Evolutionary conservation across 495 filamentous ascomycete species (phyloP).

Genomic region (Lasiosphaeris hirsuta): DNA sequence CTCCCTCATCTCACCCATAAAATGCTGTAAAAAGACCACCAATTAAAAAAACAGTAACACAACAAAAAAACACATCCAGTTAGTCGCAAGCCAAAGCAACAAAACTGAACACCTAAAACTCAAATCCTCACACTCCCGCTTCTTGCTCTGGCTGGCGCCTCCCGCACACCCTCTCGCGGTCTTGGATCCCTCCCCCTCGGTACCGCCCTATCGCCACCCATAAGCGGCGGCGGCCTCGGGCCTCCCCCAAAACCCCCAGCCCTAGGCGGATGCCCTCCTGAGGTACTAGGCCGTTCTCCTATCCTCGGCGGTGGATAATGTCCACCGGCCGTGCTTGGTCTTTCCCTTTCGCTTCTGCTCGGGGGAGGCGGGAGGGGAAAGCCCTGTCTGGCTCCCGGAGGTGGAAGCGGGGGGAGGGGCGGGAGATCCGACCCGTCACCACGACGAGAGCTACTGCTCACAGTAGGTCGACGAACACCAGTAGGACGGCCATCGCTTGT

Average conservation of each 20-base stretch:
- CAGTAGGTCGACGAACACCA: not conserved
- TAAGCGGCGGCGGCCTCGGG: too few species aligned
- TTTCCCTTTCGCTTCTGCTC: too few species aligned
- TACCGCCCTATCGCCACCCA: too few species aligned
- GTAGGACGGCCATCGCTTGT: constrained; percentile 3
- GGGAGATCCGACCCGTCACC: not conserved
- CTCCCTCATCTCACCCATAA: not conserved
- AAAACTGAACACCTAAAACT: not conserved
- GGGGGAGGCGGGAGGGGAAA: not conserved
- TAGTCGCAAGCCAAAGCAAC: not conserved
- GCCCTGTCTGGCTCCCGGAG: not conserved
- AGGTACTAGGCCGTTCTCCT: too few species aligned
- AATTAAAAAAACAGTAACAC: not conserved
- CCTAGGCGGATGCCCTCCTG: too few species aligned
- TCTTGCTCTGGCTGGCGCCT: not conserved
- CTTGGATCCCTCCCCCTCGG: too few species aligned
- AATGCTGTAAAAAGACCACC: not conserved
- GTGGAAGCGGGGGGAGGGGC: not conserved
- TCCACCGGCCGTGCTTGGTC: too few species aligned
- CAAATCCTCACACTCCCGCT: constrained; percentile 4
- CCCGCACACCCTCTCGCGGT: too few species aligned
- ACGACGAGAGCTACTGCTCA: not conserved
- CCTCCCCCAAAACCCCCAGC: too few species aligned
- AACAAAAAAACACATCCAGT: not conserved
- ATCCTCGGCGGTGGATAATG: too few species aligned